Percentiles rank a stretch among this genome's conserved stretches.
Evolutionary conservation across 2,329 filamentous ascomycete species (phyloP).

Genomic region (Fusarium multiceps): DNA sequence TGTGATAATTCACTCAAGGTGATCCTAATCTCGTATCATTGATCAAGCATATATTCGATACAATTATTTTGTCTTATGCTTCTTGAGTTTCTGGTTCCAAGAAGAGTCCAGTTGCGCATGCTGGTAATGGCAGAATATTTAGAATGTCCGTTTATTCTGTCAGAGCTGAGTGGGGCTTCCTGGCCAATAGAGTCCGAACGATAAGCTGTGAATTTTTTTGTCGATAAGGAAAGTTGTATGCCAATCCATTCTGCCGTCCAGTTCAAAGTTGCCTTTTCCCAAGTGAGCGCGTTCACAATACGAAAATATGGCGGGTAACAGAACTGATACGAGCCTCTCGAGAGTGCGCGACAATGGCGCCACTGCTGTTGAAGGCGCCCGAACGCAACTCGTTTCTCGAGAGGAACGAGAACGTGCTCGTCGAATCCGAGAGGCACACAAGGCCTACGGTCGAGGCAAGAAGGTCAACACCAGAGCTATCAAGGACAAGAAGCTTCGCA

Average conservation of each 20-base stretch:
- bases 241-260: conserved; percentile 31
- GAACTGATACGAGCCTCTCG: conserved; percentile 50
- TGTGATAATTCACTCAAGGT: too few species aligned
- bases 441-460: conserved; percentile 85
- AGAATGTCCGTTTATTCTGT: conserved; percentile 9
- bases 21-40: background rate
- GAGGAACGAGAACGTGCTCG: conserved; percentile 63
- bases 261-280: conserved; percentile 21
- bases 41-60: background rate
- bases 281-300: conserved; percentile 30
- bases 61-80: background rate
- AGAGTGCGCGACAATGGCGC: conserved; percentile 64
- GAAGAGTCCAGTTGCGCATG: background rate
- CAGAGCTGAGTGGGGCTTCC: background rate
- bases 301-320: conserved; percentile 54
- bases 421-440: conserved; percentile 71
- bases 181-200: background rate
- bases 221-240: conserved; percentile 49
- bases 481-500: conserved; percentile 89
- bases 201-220: conserved; percentile 44
- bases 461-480: conserved; percentile 78
- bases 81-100: background rate
- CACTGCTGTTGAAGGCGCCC: conserved; percentile 59
- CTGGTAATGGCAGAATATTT: background rate
- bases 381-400: conserved; percentile 64